phyloP scores from a whole-genome alignment of 2,329 filamentous ascomycete species.

The Aspergillus neoniger region DNA sequence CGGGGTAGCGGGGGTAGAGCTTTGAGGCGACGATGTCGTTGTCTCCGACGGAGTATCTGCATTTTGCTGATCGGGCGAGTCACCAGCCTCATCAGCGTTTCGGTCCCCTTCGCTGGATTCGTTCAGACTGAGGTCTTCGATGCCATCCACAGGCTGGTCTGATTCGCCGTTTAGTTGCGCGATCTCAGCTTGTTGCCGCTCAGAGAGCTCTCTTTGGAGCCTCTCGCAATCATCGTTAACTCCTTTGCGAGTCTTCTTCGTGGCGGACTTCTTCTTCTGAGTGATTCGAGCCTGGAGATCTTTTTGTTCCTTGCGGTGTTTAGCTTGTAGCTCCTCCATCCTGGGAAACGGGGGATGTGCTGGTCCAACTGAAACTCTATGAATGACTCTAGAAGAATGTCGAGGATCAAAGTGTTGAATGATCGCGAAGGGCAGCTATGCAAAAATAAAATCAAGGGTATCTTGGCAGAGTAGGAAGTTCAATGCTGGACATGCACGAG shows the following conservation, averaged over 20 bases:
- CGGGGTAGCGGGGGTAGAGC: conserved; percentile 12
- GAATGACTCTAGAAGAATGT: background rate
- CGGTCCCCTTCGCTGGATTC: conserved; percentile 22
- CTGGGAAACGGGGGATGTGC: background rate
- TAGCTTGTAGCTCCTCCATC: conserved; percentile 76
- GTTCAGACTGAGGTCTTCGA: conserved; percentile 38
- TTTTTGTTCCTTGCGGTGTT: conserved; percentile 83
- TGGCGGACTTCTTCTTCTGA: conserved; percentile 95
- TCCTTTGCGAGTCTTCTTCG: conserved; percentile 74
- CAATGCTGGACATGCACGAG: background rate
- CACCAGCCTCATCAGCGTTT: conserved; percentile 1
- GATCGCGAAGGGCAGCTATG: background rate
- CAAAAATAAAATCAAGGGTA: background rate
- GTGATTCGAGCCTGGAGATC: conserved; percentile 84
- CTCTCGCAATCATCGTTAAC: conserved; percentile 67
- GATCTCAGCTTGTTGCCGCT: conserved; percentile 56
- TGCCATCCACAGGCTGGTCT: conserved; percentile 23
- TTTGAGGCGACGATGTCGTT: conserved; percentile 17
- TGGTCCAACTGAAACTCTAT: background rate
- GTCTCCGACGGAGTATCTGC: conserved; percentile 5
- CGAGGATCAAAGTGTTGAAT: background rate
- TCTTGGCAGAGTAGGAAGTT: background rate
- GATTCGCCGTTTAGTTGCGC: conserved; percentile 45
- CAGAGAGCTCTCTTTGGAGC: conserved; percentile 58
- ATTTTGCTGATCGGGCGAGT: conserved; percentile 4